These are phyloP conservation scores for Populus hybrid DNA, from an alignment of 441 rosid genomes.

Conservation along the genomic window DNA sequence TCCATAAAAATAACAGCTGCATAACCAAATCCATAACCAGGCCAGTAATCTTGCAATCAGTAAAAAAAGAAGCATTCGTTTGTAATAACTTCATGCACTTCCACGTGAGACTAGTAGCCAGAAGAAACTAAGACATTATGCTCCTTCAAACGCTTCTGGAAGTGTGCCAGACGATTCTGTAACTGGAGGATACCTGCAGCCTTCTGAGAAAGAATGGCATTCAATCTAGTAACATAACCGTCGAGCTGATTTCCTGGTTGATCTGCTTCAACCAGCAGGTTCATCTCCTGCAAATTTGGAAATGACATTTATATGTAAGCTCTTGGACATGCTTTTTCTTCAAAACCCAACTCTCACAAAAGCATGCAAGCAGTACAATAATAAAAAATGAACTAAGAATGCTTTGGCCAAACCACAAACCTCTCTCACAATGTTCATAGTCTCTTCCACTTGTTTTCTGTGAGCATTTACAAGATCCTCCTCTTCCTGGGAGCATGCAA, in stretches of 20 bases:
- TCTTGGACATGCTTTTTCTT: neutral
- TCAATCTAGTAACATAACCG: slow-evolving; percentile 44
- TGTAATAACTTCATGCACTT: neutral
- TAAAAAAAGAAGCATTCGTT: neutral
- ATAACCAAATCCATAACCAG: slow-evolving; percentile 6
- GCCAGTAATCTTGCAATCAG: slow-evolving; percentile 13
- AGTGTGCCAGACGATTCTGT: slow-evolving; percentile 48
- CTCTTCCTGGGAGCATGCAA: slow-evolving; percentile 45
- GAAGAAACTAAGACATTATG: slow-evolving; percentile 53
- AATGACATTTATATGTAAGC: neutral
- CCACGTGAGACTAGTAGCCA: slow-evolving; percentile 26
- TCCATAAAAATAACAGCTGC: slow-evolving; percentile 8
- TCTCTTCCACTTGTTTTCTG: slow-evolving; percentile 60
- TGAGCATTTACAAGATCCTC: slow-evolving; percentile 69
- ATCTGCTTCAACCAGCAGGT: slow-evolving; percentile 58
- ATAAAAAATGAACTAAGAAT: neutral
- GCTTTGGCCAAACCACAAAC: slow-evolving; percentile 22
- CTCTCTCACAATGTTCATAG: slow-evolving; percentile 64
- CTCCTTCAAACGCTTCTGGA: slow-evolving; percentile 58
- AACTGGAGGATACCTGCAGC: slow-evolving; percentile 56
- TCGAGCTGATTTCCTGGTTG: slow-evolving; percentile 64
- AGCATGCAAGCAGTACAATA: neutral
- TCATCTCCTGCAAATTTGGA: slow-evolving; percentile 50
- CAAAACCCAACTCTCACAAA: neutral
- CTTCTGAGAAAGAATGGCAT: slow-evolving; percentile 52